Evolutionary conservation across 129 eudicot genomes (phyloP), one percentile per base, ranked within the genome.

Genomic region (Rutidosis leptorrhynchoides): DNA sequence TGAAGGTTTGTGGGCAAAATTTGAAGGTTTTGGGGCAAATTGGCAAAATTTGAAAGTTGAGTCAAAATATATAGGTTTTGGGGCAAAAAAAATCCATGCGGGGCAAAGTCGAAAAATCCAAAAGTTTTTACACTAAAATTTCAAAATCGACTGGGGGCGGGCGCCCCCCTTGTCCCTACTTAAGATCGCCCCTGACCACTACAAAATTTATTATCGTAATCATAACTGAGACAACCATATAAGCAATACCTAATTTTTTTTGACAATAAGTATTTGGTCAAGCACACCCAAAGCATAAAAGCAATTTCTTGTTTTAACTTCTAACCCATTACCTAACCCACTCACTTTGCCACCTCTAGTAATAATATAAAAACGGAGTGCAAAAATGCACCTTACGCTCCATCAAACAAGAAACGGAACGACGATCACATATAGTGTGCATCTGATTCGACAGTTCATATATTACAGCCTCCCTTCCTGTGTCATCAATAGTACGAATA

Each of bases 401-500:
- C 63, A 93, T 62, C 32, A 65, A 70, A 64, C 99, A 93, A 32
- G 92, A 80, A 80, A 93, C 99, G 0, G 95, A 89, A 52, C 99
- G 91, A 23, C 87, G 77, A 57, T 93, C 96, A 69, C 99, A 93
- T 32, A 93, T 79, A 6, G 67, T 62, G 69, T 93, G 74, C 85
- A 93, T 84, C 40, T 84, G 74, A 22, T 77, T 88, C n/a, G 96
- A 89, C 51, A 89, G 51, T 78, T 93, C 96, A 58, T 93, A 86
- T 16, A 93, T 78, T 33, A 93, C 62, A 53, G 96, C 96, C 69
- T 79, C 95, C 70, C 99, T 80, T 62, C 99, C 99, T 55, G 70
- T 61, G 70, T 93, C 99, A 84, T 93, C 93, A 73, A 75, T 89
- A 45, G 96, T 83, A 54, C 99, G 99, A 69, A 93, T 80, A 77